phyloP scores from a whole-genome alignment of 2,329 filamentous ascomycete species.

The Aaosphaeria arxii region DNA sequence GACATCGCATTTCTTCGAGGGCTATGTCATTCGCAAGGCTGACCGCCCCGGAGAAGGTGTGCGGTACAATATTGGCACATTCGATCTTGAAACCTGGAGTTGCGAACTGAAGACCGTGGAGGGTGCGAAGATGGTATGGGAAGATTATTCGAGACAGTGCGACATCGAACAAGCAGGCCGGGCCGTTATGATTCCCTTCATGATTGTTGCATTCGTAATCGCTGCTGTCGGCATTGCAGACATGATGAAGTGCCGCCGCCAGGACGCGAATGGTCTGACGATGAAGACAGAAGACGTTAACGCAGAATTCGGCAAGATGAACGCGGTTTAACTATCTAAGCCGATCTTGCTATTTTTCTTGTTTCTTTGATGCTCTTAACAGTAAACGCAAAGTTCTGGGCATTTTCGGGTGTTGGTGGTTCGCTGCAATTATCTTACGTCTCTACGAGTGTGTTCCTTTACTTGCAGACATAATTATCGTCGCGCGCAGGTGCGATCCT shows the following conservation, averaged over 20 bases:
- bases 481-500: neutral
- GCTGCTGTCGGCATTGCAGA: conserved; percentile 18
- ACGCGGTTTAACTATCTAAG: conserved; percentile 10
- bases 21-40: conserved; percentile 22
- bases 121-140: conserved; percentile 20
- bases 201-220: conserved; percentile 18
- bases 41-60: conserved; percentile 13
- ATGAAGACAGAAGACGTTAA: conserved; percentile 27
- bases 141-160: conserved; percentile 29
- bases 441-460: neutral
- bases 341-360: neutral
- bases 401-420: neutral
- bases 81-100: conserved; percentile 35
- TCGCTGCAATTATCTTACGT: neutral
- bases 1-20: conserved; percentile 22
- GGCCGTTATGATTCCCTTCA: conserved; percentile 26
- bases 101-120: conserved; percentile 24
- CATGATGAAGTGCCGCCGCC: conserved; percentile 12
- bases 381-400: neutral
- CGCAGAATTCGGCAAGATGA: conserved; percentile 27
- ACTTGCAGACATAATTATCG: neutral
- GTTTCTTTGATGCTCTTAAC: neutral
- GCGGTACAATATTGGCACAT: conserved; percentile 31
- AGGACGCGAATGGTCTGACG: conserved; percentile 16
- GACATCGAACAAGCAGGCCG: conserved; percentile 25